Evolutionary conservation across 2,329 filamentous ascomycete genomes (phyloP).

Genomic region (Claviceps arundinis): DNA sequence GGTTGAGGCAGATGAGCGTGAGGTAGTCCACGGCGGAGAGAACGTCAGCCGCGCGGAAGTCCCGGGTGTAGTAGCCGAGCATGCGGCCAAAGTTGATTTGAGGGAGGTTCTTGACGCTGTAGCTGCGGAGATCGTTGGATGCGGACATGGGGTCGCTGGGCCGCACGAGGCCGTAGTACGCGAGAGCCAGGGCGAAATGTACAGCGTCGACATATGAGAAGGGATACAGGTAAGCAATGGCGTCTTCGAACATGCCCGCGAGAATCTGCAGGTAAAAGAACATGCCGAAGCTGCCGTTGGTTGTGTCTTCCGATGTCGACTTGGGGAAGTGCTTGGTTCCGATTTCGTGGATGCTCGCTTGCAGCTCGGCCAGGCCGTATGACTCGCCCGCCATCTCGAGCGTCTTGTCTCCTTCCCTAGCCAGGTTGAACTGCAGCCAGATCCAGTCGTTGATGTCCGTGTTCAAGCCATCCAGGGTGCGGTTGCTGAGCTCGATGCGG

Average conservation of each 20-base stretch:
- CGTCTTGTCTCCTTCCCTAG: slow-evolving; percentile 49
- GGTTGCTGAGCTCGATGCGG: slow-evolving; percentile 54
- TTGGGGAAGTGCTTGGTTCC: slow-evolving; percentile 84
- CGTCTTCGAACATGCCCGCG: slow-evolving; percentile 87
- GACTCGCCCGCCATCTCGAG: slow-evolving; percentile 53
- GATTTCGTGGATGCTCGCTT: slow-evolving; percentile 73
- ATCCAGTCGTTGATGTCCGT: slow-evolving; percentile 58
- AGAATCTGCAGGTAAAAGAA: slow-evolving; percentile 89
- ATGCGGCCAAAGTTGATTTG: slow-evolving; percentile 93
- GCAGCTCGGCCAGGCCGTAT: slow-evolving; percentile 54
- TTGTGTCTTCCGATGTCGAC: slow-evolving; percentile 57
- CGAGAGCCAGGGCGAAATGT: slow-evolving; percentile 82
- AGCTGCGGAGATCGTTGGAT: slow-evolving; percentile 54
- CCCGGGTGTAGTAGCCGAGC: slow-evolving; percentile 86
- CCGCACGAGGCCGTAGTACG: slow-evolving; percentile 79
- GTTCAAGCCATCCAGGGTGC: slow-evolving; percentile 48
- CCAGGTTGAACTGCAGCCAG: slow-evolving; percentile 59
- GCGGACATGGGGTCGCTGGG: slow-evolving; percentile 68
- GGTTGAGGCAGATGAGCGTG: slow-evolving; percentile 79
- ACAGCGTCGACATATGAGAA: slow-evolving; percentile 89
- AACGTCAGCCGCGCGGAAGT: slow-evolving; percentile 84
- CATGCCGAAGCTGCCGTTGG: slow-evolving; percentile 68
- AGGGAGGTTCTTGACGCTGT: slow-evolving; percentile 54
- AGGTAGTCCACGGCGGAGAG: slow-evolving; percentile 90
- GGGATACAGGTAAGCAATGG: slow-evolving; percentile 77